Evolutionary conservation across 2,329 filamentous ascomycete species (phyloP).

Genomic region (Nemania serpens): DNA sequence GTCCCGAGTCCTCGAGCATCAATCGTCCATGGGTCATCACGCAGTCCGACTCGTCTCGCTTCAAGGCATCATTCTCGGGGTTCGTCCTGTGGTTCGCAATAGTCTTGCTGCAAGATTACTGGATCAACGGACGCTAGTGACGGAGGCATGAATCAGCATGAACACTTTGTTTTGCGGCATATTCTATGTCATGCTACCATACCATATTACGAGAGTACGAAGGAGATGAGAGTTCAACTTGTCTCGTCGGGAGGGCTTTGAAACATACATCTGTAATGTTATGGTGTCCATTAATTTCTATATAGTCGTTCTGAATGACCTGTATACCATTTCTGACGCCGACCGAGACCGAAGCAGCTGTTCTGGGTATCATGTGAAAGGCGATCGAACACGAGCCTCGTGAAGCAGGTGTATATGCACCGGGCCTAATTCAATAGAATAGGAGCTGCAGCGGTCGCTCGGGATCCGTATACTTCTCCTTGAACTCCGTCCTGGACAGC

Average conservation of each 20-base stretch:
- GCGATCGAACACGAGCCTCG: constrained; percentile 3
- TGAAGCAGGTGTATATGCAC: background rate
- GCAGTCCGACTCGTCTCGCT: constrained; percentile 24
- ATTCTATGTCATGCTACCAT: constrained; percentile 23
- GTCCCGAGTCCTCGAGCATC: constrained; percentile 26
- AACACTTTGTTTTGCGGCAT: constrained; percentile 18
- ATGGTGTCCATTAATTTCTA: constrained; percentile 29
- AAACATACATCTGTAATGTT: constrained; percentile 32
- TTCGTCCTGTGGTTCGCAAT: constrained; percentile 36
- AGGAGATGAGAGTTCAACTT: constrained; percentile 7
- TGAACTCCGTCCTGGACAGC: constrained; percentile 72
- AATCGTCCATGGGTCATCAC: constrained; percentile 37
- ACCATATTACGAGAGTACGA: constrained; percentile 3
- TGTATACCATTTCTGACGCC: constrained; percentile 25
- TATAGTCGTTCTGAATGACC: constrained; percentile 28
- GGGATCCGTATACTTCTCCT: constrained; percentile 67
- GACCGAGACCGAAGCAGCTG: constrained; percentile 20
- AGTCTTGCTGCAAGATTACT: constrained; percentile 36
- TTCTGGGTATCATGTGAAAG: constrained; percentile 35
- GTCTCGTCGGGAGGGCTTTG: constrained; percentile 19
- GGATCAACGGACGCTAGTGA: constrained; percentile 34
- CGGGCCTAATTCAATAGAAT: constrained; percentile 59
- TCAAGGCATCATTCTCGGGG: constrained; percentile 33
- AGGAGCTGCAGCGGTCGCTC: constrained; percentile 64
- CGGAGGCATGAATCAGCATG: constrained; percentile 20